A percentile compares a stretch with the other conserved stretches of the same genome.
Conservation (phyloP, 2,329 filamentous ascomycete species). For the Epichloe uncinata region DNA sequence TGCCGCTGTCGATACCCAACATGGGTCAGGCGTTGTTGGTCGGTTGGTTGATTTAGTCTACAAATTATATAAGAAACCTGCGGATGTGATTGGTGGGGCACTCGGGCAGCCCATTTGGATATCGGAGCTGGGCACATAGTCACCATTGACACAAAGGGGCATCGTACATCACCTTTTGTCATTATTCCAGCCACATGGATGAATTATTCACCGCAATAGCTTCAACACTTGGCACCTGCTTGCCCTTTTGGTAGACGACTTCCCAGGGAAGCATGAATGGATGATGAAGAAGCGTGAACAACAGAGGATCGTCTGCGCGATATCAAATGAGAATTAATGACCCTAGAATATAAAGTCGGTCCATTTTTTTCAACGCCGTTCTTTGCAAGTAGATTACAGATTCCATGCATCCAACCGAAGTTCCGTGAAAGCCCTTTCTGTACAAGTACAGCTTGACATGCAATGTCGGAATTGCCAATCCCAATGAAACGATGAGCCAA, state of each 20-base stretch:
- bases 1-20: background rate
- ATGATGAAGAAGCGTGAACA: constrained; percentile 4
- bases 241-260: background rate
- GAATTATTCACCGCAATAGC: background rate
- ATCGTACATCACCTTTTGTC: background rate
- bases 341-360: constrained; percentile 9
- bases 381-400: background rate
- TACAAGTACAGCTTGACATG: background rate
- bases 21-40: constrained; percentile 5
- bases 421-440: background rate
- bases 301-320: constrained; percentile 4
- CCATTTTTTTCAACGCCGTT: constrained; percentile 13
- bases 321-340: constrained; percentile 6
- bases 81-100: background rate
- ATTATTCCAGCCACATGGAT: background rate
- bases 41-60: background rate
- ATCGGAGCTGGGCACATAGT: background rate
- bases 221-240: background rate
- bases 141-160: background rate
- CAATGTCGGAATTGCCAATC: background rate
- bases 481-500: background rate
- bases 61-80: background rate
- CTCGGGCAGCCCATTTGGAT: background rate
- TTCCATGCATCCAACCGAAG: background rate
- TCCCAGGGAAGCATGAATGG: background rate